These are phyloP conservation scores for Mycena chlorophos DNA, from an alignment of 768 basidiomycete genomes.

Conservation along the genomic window DNA sequence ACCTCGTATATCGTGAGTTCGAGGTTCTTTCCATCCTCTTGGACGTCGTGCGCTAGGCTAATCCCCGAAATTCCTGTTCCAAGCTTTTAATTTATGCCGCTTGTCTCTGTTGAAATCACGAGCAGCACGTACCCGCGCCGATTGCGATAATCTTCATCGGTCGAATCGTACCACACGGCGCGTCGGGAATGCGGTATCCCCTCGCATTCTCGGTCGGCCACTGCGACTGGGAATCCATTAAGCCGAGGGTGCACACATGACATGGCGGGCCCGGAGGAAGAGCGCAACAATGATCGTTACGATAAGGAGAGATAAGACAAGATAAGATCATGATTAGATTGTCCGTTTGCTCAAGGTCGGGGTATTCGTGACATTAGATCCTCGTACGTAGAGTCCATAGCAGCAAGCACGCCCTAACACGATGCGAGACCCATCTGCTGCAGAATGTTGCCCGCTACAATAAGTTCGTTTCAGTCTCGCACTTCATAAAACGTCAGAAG, in stretches of 20 bases:
- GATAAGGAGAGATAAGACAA: too few species aligned
- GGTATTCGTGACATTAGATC: not conserved
- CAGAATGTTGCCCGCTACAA: conserved; percentile 49
- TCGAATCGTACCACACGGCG: conserved; percentile 25
- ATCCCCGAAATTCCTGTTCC: conserved; percentile 41
- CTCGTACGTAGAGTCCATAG: not conserved
- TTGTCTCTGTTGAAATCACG: not conserved
- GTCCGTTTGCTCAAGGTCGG: too few species aligned
- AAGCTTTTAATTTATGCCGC: not conserved
- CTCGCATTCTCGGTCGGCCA: conserved; percentile 25
- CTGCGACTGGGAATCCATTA: not conserved
- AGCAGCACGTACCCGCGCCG: conserved; percentile 33
- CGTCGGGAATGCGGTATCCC: conserved; percentile 25
- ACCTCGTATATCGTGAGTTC: conserved; percentile 49
- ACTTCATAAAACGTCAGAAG: too few species aligned
- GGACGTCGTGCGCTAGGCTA: conserved; percentile 26
- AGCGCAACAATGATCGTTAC: too few species aligned
- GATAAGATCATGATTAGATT: too few species aligned
- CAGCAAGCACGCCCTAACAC: conserved; percentile 27
- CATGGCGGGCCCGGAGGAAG: too few species aligned
- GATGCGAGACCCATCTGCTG: conserved; percentile 43
- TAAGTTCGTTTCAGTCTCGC: not conserved
- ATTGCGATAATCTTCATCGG: conserved; percentile 44
- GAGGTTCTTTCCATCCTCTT: conserved; percentile 36
- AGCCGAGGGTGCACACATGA: not conserved